These are phyloP conservation scores for Myochromella boudieri DNA, from an alignment of 768 basidiomycete species.

Conservation along the genomic window DNA sequence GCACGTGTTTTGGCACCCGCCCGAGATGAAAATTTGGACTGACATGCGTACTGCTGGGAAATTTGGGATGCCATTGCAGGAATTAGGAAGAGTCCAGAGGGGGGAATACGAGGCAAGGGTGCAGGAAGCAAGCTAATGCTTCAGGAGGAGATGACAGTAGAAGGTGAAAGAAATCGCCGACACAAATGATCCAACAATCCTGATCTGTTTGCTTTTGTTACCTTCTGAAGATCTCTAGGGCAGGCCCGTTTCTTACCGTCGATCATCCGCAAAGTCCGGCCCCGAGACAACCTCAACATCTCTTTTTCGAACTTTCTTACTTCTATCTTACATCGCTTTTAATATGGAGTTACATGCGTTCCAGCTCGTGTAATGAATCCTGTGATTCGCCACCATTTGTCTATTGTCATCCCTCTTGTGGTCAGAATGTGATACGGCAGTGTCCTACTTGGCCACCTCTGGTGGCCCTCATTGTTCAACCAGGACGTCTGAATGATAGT, in stretches of 20 bases:
- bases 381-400: too few relatives aligned
- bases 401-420: too few relatives aligned
- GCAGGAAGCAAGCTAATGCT: slow-evolving; percentile 82
- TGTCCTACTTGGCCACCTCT: too few relatives aligned
- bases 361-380: too few relatives aligned
- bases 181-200: slow-evolving; percentile 4
- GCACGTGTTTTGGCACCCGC: slow-evolving; percentile 14
- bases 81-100: slow-evolving; percentile 26
- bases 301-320: too few relatives aligned
- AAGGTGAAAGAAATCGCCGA: slow-evolving; percentile 6
- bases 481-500: too few relatives aligned
- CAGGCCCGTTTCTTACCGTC: slow-evolving; percentile 6
- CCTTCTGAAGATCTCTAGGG: slow-evolving; percentile 9
- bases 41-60: slow-evolving; percentile 85
- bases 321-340: too few relatives aligned
- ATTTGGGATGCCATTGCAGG: slow-evolving; percentile 67
- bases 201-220: slow-evolving; percentile 16
- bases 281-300: background rate
- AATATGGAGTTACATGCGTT: too few relatives aligned
- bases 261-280: too few relatives aligned
- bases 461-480: too few relatives aligned
- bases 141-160: slow-evolving; percentile 38
- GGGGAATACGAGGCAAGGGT: slow-evolving; percentile 27
- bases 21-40: slow-evolving; percentile 30
- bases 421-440: too few relatives aligned